Evolutionary conservation across 306 rosid genomes (phyloP).

Genomic region (Prunus dulcis): DNA sequence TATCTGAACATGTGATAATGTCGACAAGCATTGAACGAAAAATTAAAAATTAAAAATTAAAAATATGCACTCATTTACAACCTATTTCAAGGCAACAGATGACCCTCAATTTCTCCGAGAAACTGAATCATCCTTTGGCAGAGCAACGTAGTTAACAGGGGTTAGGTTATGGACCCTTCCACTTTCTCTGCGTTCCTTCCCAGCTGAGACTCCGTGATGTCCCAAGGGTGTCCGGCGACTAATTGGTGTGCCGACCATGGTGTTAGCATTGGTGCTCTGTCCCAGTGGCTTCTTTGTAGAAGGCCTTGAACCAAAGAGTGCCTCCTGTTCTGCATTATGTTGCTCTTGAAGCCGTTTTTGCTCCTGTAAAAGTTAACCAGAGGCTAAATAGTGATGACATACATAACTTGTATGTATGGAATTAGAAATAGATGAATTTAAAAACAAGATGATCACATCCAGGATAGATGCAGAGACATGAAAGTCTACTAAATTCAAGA

Average conservation of each 20-base stretch:
- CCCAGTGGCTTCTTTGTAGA: slow-evolving; percentile 71
- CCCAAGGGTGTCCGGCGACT: slow-evolving; percentile 62
- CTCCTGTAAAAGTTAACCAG: slow-evolving; percentile 43
- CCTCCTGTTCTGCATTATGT: slow-evolving; percentile 62
- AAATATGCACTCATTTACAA: slow-evolving; percentile 12
- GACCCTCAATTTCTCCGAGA: slow-evolving; percentile 38
- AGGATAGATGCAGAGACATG: neutral
- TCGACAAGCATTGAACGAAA: neutral
- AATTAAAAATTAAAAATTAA: neutral
- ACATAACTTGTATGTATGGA: neutral
- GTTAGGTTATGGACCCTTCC: slow-evolving; percentile 46
- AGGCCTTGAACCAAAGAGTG: slow-evolving; percentile 71
- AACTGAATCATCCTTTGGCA: slow-evolving; percentile 63
- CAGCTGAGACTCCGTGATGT: slow-evolving; percentile 44
- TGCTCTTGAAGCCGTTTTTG: slow-evolving; percentile 73
- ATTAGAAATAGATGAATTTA: neutral
- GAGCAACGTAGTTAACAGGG: slow-evolving; percentile 85
- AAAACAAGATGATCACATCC: neutral
- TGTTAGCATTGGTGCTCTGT: slow-evolving; percentile 53
- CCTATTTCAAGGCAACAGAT: neutral
- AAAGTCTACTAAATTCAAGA: neutral
- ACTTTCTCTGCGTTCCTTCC: slow-evolving; percentile 68
- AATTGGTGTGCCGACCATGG: slow-evolving; percentile 56
- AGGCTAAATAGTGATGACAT: neutral
- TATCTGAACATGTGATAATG: neutral